Evolutionary conservation across 2,329 filamentous ascomycete genomes (phyloP).

Genomic region (Metarhizium rileyi): DNA sequence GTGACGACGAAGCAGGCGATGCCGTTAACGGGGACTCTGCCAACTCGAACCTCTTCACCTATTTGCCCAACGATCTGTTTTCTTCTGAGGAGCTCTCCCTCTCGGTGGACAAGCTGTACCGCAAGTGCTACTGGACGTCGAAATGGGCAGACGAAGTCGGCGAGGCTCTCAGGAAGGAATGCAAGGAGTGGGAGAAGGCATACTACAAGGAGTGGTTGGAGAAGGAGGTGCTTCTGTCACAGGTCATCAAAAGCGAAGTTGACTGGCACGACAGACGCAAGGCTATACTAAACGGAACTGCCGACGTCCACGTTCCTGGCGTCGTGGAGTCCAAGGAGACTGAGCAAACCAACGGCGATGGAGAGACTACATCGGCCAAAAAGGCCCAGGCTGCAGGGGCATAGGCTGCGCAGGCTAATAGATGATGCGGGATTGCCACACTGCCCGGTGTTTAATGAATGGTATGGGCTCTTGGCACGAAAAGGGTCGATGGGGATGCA

Average conservation of each 20-base stretch:
- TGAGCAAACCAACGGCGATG: conserved; percentile 14
- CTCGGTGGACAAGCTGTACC: conserved; percentile 48
- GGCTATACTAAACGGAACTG: conserved; percentile 40
- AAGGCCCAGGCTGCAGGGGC: conserved; percentile 3
- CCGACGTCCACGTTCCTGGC: conserved; percentile 32
- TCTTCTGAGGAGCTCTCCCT: conserved; percentile 53
- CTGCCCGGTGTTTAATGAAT: neutral
- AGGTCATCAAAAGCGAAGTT: conserved; percentile 56
- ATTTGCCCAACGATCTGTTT: conserved; percentile 50
- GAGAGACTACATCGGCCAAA: conserved; percentile 3
- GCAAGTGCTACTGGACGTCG: conserved; percentile 60
- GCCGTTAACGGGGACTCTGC: conserved; percentile 44
- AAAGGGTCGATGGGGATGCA: neutral
- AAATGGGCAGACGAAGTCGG: conserved; percentile 63
- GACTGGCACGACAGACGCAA: conserved; percentile 53
- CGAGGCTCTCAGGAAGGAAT: conserved; percentile 53
- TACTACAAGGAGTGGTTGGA: conserved; percentile 67
- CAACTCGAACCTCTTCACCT: conserved; percentile 48
- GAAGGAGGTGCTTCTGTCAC: conserved; percentile 71
- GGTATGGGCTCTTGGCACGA: neutral
- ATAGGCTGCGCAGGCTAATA: conserved; percentile 1
- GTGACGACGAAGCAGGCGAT: conserved; percentile 45
- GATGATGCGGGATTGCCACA: neutral
- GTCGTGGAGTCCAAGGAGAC: conserved; percentile 20
- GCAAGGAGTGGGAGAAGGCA: conserved; percentile 53